Base-by-base conservation (phyloP, 306 rosid species). In the Castanospermum australe region DNA sequence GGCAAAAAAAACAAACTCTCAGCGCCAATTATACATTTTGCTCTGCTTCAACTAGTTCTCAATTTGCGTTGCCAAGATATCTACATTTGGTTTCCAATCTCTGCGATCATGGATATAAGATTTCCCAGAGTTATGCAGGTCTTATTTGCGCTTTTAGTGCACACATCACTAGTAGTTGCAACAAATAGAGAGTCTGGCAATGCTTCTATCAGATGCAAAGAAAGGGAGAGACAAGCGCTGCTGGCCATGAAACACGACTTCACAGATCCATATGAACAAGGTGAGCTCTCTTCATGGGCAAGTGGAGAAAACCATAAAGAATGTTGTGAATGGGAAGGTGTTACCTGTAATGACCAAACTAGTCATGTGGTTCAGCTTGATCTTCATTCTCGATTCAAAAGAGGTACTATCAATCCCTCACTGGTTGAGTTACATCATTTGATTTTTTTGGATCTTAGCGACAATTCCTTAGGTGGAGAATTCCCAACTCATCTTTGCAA, bases 281-380 rank as follows among this genome's bases (percentile, higher is more conserved):
- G n/a, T 5, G 0, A 0, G 2, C 20, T 39, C 51, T 21, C 52
- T 14, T 12, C 12, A 0, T 66, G 54, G 71, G 52, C 13, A 41
- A 66, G 0, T 11, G 35, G 5, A 41, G 38, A 3, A 25, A 66
- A 21, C 2, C 71, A 39, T 0, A 21, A 15, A 20, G 33, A 65
- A 39, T 65, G 71, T 20, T 65, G 71, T 52, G 22, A 22, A 0
- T 44, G 50, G 50, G 50, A 44, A 44, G 50, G 50, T 1, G 50
- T 76, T 20, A n/a, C 11, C 0, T 76, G 86, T 9, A 15, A 22
- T 39, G 41, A 63, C 9, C 21, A 3, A 15, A 38, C 75, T 0
- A 75, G 61, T 17, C 79, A 69, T 32, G 86, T 82, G 18, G 3
- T 72, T 1, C 4, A 1, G 0, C 78, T 76, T 20, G n/a, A 18